phyloP scores from a whole-genome alignment of 495 filamentous ascomycete genomes.

The Aspergillus wentii region DNA sequence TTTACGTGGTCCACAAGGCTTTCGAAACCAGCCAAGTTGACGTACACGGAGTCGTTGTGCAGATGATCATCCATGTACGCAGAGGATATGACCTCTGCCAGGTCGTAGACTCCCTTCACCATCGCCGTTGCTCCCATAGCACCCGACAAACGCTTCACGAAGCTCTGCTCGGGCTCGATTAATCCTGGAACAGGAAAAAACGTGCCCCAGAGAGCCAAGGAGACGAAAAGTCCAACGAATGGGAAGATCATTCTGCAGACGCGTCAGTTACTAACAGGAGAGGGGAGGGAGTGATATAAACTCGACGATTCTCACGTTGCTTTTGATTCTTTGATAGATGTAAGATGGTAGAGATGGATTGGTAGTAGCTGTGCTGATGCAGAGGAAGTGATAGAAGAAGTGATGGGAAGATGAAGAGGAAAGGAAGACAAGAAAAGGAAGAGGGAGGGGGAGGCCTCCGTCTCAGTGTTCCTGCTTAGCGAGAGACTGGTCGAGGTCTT shows the following conservation, averaged over 20 bases:
- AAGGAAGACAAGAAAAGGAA: conserved; percentile 2
- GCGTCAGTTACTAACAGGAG: too few relatives aligned
- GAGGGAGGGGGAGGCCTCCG: conserved; percentile 4
- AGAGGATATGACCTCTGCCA: conserved; percentile 3
- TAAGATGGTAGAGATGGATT: background rate
- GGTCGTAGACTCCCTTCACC: background rate
- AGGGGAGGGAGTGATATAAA: background rate
- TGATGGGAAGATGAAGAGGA: conserved; percentile 4
- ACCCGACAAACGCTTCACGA: conserved; percentile 3
- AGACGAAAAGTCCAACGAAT: conserved; percentile 6
- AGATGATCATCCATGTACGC: background rate
- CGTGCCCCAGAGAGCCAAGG: conserved; percentile 7
- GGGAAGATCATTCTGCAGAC: conserved; percentile 7
- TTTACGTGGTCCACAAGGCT: background rate
- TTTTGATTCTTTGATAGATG: too few relatives aligned
- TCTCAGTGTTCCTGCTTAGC: too few relatives aligned
- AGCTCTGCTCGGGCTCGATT: conserved; percentile 3
- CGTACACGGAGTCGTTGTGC: background rate
- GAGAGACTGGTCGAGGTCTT: too few relatives aligned
- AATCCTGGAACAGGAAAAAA: conserved; percentile 7
- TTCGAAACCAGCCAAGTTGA: background rate
- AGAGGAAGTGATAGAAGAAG: conserved; percentile 6
- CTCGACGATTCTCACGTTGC: too few relatives aligned
- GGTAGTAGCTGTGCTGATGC: conserved; percentile 1
- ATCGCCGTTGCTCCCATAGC: background rate